These are phyloP conservation scores for Podospora pseudopauciseta DNA, from an alignment of 495 filamentous ascomycete species.

Conservation along the genomic window DNA sequence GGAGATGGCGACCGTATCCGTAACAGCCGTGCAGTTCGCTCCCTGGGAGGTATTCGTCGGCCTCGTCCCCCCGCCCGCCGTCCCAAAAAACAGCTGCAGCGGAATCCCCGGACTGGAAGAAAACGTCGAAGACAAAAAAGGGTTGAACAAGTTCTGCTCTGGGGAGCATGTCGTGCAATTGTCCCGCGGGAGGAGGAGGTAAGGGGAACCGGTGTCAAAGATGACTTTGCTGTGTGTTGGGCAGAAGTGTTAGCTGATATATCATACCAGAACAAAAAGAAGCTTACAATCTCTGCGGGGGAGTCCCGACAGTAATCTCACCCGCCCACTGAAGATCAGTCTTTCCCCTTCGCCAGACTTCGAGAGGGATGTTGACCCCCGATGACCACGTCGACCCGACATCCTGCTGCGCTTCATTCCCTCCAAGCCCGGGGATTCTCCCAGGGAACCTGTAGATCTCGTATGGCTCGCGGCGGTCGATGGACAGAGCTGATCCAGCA, in stretches of 20 bases:
- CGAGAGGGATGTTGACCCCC: constrained; percentile 17
- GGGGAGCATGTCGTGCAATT: constrained; percentile 26
- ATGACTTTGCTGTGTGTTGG: constrained; percentile 22
- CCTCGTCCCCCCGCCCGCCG: constrained; percentile 21
- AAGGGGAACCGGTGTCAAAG: constrained; percentile 27
- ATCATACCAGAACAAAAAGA: not conserved
- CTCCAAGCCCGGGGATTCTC: not conserved
- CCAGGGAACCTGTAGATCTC: not conserved
- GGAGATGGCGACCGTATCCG: constrained; percentile 29
- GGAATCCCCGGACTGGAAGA: constrained; percentile 7
- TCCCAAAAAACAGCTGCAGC: constrained; percentile 13
- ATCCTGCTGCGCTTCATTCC: not conserved
- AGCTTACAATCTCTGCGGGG: constrained; percentile 26
- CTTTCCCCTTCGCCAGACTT: constrained; percentile 2
- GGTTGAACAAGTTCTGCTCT: constrained; percentile 18
- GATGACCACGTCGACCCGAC: not conserved
- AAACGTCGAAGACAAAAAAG: constrained; percentile 20
- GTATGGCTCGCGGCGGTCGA: not conserved
- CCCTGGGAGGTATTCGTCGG: constrained; percentile 12
- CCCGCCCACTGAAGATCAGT: constrained; percentile 26
- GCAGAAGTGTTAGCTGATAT: too few relatives aligned
- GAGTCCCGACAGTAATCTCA: constrained; percentile 26
- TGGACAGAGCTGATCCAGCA: not conserved
- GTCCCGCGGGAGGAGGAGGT: constrained; percentile 22
- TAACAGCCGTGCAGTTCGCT: constrained; percentile 26